phyloP scores from a whole-genome alignment of 1,139 yeast species.

The Geotrichum candidum region DNA sequence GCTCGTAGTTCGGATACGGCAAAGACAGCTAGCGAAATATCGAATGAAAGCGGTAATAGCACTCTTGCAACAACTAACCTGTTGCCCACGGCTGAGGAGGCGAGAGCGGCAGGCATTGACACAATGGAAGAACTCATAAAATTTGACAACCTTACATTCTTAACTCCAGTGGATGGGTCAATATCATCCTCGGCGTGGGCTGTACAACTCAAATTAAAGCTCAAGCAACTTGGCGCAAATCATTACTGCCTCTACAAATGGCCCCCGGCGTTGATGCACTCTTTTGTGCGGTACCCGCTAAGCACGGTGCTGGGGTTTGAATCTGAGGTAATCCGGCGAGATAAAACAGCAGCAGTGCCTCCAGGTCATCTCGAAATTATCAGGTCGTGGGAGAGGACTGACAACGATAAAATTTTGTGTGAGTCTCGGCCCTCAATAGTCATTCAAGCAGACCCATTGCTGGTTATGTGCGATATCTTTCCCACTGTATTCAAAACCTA shows the following conservation, averaged over 20 bases:
- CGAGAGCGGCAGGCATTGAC: background rate
- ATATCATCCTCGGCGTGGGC: background rate
- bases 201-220: background rate
- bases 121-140: background rate
- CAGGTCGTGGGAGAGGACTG: background rate
- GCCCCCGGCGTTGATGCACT: background rate
- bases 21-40: background rate
- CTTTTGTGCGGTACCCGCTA: background rate
- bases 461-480: background rate
- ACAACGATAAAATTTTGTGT: background rate
- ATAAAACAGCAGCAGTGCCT: background rate
- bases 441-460: background rate
- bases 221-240: constrained; percentile 1
- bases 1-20: background rate
- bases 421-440: background rate
- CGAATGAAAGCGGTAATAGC: background rate
- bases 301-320: background rate
- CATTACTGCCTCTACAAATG: background rate
- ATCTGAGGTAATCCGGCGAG: background rate
- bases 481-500: background rate
- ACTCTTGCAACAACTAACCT: background rate
- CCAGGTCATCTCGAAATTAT: background rate
- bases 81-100: background rate
- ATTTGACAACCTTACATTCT: background rate
- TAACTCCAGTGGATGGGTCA: background rate